Base-by-base conservation (phyloP, 257 asterid genomes). In the Solanum sejunctum region DNA sequence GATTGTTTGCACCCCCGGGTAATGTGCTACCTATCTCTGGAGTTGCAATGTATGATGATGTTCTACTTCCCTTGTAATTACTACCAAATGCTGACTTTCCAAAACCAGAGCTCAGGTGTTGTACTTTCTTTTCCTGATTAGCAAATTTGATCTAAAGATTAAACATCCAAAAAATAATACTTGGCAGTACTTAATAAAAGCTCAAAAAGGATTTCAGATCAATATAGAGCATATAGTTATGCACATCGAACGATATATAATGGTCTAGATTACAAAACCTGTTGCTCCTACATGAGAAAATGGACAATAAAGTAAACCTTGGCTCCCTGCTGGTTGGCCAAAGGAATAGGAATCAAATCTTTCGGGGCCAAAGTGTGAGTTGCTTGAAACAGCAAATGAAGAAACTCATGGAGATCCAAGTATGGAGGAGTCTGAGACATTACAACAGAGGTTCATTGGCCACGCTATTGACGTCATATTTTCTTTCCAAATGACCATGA, bases 31-130 rank as follows among this genome's bases (percentile, higher is more conserved):
- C 92, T 20, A 88, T 80, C 84, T 90, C 97, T 69, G 92, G 28
- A 43, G 97, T 91, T 63, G 94, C 85, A 85, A 91, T 73, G 87
- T 91, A 92, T 12, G 92, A 86, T 64, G 93, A 71, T 45, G 91
- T 91, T 82, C 94, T 89, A 89, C 28, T 26, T 26, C 28, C 28
- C 28, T 26, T 26, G 2, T 1, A 26, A 26, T 26, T 26, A 26
- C 28, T 26, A 26, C 2, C 80, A n/a, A 72, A 72, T 6, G 80
- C 11, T 12, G 57, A 72, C 39, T 72, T 45, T 49, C 56, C 80
- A n/a, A 72, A 45, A 72, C 10, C 80, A n/a, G 32, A 72, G 39
- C 80, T 72, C 56, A 43, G 56, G 81, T 3, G 57, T 49, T 20
- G 39, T 20, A n/a, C 32, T 26, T 51, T 49, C 61, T 75, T 49